Percentiles rank a stretch among this genome's conserved stretches.
These are phyloP conservation scores for Vinca major DNA, from an alignment of 305 asterid genomes.

Conservation along the genomic window DNA sequence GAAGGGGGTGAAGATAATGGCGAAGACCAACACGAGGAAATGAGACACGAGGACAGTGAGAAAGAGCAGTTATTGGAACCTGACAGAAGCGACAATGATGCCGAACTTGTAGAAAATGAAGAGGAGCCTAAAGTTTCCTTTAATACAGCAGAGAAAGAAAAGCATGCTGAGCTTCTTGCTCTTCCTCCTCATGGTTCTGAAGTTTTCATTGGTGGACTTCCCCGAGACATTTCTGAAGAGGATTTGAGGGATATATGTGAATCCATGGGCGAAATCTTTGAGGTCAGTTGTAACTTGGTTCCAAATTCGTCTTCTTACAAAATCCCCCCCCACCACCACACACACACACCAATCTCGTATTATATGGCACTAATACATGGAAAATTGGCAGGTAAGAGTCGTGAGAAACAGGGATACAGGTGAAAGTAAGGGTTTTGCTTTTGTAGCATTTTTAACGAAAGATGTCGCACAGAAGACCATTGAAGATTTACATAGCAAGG, in stretches of 20 bases:
- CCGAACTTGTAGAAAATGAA: constrained; percentile 37
- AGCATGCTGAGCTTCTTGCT: constrained; percentile 59
- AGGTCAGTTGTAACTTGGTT: constrained; percentile 46
- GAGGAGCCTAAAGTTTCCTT: constrained; percentile 33
- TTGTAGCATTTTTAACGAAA: constrained; percentile 75
- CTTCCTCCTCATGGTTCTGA: constrained; percentile 95
- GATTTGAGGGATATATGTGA: constrained; percentile 74
- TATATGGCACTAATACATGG: constrained; percentile 7
- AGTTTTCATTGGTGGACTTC: constrained; percentile 84
- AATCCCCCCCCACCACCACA: not conserved
- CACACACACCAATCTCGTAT: not conserved
- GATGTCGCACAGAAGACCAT: constrained; percentile 85
- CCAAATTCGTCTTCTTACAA: not conserved
- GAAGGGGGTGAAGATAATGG: too few species aligned
- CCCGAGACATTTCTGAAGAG: constrained; percentile 72
- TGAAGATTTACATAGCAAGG: constrained; percentile 72
- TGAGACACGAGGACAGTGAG: constrained; percentile 46
- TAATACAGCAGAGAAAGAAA: constrained; percentile 33
- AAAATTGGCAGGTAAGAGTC: constrained; percentile 60
- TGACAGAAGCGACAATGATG: constrained; percentile 27
- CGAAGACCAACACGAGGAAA: constrained; percentile 22
- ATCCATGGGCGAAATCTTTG: constrained; percentile 59
- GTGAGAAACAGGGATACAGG: constrained; percentile 89
- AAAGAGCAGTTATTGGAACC: constrained; percentile 45
- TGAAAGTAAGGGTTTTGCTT: constrained; percentile 94